Evolutionary conservation across 345 rosid species (phyloP).

Genomic region (Iberis pinnata): DNA sequence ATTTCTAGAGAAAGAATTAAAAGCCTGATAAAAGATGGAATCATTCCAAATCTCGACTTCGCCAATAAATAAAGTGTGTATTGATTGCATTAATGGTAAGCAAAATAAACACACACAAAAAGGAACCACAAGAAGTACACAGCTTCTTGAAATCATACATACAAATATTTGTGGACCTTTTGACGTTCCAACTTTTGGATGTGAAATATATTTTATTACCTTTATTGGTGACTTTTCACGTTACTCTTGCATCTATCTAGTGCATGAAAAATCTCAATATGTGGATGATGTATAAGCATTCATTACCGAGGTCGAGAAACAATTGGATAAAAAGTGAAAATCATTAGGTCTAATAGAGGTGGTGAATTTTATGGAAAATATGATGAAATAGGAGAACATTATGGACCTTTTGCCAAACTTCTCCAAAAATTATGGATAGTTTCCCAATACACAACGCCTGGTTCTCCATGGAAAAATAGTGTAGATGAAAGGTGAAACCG

Average conservation of each 20-base stretch:
- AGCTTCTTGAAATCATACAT: conserved; percentile 2
- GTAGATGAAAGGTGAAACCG: conserved; percentile 1
- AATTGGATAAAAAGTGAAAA: conserved; percentile 10
- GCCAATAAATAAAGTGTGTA: not conserved
- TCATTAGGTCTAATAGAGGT: conserved; percentile 4
- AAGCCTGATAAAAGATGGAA: not conserved
- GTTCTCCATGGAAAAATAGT: conserved; percentile 17
- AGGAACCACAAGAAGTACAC: conserved; percentile 9
- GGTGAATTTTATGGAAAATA: not conserved
- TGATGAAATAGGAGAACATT: conserved; percentile 2
- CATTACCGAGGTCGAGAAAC: conserved; percentile 1
- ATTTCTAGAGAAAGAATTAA: conserved; percentile 1
- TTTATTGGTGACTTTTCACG: not conserved
- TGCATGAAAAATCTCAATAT: too few relatives aligned
- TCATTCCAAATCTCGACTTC: not conserved
- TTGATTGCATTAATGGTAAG: conserved; percentile 9
- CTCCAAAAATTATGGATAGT: not conserved
- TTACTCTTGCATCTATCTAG: conserved; percentile 12
- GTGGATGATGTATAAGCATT: not conserved
- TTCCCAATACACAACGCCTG: not conserved
- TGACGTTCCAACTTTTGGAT: not conserved
- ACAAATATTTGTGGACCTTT: conserved; percentile 6
- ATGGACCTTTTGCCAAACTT: not conserved
- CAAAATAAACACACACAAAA: conserved; percentile 10
- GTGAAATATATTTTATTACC: not conserved